A percentile compares a stretch with the other conserved stretches of the same genome.
Evolutionary conservation across 2,329 filamentous ascomycete genomes (phyloP).

Genomic region (Xylariomycetidae sp.): DNA sequence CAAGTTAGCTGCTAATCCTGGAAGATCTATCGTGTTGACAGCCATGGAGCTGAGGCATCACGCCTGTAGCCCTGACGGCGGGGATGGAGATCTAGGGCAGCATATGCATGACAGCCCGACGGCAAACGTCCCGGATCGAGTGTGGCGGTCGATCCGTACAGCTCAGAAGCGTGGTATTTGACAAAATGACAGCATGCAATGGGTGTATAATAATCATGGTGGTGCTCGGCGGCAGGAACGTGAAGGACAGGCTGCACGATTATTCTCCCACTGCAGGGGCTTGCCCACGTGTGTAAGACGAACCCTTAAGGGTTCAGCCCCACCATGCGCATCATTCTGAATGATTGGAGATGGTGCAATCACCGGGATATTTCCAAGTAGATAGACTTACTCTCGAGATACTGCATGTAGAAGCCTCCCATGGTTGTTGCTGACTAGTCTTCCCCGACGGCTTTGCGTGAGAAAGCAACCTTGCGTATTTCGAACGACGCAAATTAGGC

Average conservation of each 20-base stretch:
- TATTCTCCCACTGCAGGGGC: slow-evolving; percentile 25
- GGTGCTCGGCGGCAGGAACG: slow-evolving; percentile 19
- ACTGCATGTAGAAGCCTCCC: slow-evolving; percentile 67
- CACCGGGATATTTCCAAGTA: slow-evolving; percentile 13
- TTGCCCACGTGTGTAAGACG: slow-evolving; percentile 30
- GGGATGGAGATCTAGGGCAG: slow-evolving; percentile 21
- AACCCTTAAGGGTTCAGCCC: slow-evolving; percentile 25
- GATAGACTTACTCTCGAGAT: slow-evolving; percentile 65
- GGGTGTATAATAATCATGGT: slow-evolving; percentile 6
- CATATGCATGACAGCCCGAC: slow-evolving; percentile 30
- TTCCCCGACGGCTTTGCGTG: slow-evolving; percentile 18
- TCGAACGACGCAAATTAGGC: too few species aligned
- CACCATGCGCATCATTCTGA: slow-evolving; percentile 27
- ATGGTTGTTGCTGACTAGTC: slow-evolving; percentile 39
- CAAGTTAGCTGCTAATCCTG: slow-evolving; percentile 27
- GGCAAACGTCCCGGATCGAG: slow-evolving; percentile 16
- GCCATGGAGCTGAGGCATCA: too few species aligned
- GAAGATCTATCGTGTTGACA: slow-evolving; percentile 16
- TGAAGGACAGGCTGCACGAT: slow-evolving; percentile 26
- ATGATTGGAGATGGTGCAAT: slow-evolving; percentile 16
- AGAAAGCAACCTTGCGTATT: too few species aligned
- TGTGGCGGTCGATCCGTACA: slow-evolving; percentile 12
- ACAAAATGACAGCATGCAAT: slow-evolving; percentile 13
- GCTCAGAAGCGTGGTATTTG: slow-evolving; percentile 23
- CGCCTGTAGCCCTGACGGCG: slow-evolving; percentile 26